A percentile compares a stretch with the other conserved stretches of the same genome.
phyloP scores from a whole-genome alignment of 495 filamentous ascomycete genomes.

The Lentithecium fluviatile region DNA sequence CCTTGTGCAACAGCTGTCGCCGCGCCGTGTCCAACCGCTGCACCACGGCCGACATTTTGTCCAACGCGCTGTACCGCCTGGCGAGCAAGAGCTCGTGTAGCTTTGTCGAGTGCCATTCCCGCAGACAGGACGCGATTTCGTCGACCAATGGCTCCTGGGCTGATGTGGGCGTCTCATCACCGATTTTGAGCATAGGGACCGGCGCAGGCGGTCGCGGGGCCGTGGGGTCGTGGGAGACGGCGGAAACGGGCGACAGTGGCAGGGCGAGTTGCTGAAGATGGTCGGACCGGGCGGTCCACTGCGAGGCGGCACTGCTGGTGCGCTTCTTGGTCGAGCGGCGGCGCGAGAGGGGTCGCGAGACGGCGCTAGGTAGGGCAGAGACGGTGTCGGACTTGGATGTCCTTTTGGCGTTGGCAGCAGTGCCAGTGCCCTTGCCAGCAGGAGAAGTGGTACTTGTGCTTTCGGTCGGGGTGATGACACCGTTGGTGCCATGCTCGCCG shows the following conservation, averaged over 20 bases:
- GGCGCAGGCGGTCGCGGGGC: conserved; percentile 81
- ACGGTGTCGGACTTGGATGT: conserved; percentile 27
- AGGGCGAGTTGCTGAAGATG: conserved; percentile 32
- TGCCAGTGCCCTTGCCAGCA: conserved; percentile 15
- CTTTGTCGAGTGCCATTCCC: conserved; percentile 98
- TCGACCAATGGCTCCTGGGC: conserved; percentile 88
- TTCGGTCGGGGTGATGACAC: conserved; percentile 36
- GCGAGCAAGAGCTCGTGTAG: conserved; percentile 88
- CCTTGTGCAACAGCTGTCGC: conserved; percentile 87
- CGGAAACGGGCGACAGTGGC: conserved; percentile 35
- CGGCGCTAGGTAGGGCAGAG: conserved; percentile 28
- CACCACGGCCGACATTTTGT: conserved; percentile 76
- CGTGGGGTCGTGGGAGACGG: conserved; percentile 54
- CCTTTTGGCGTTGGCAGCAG: conserved; percentile 11
- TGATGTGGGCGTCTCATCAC: conserved; percentile 90
- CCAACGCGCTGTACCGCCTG: conserved; percentile 74
- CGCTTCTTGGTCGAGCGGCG: conserved; percentile 27
- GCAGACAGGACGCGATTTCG: conserved; percentile 91
- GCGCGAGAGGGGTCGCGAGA: conserved; percentile 28
- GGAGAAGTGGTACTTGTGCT: conserved; percentile 31
- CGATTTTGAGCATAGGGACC: conserved; percentile 95
- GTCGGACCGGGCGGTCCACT: conserved; percentile 36
- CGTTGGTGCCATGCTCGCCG: conserved; percentile 34
- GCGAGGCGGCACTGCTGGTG: conserved; percentile 28
- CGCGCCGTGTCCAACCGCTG: conserved; percentile 76